Conservation (phyloP, 306 rosid species). For the Ormosia semicastrata region DNA sequence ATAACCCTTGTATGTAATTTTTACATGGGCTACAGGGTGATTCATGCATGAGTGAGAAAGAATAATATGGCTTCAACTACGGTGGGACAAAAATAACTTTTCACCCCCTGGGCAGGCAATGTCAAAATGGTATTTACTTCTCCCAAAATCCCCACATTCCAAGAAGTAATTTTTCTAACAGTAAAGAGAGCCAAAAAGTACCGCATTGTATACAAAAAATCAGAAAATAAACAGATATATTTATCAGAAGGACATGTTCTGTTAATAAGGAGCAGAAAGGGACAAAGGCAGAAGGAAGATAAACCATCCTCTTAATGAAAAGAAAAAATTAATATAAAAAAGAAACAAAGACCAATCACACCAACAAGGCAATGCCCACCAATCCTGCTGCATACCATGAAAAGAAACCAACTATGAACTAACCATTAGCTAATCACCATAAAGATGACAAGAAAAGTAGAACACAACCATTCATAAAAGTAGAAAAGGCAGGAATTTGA, state of each 20-base stretch:
- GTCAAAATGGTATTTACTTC: not conserved
- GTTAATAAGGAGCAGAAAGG: not conserved
- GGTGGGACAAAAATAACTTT: not conserved
- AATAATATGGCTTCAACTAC: not conserved
- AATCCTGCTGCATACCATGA: not conserved
- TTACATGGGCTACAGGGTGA: not conserved
- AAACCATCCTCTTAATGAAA: not conserved
- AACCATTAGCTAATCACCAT: not conserved
- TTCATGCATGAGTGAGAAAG: not conserved
- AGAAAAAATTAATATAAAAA: not conserved
- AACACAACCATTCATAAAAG: not conserved
- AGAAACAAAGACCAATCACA: not conserved
- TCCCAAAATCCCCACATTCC: slow-evolving; percentile 6
- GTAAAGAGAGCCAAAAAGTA: not conserved
- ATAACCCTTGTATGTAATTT: not conserved
- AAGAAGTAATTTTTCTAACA: not conserved
- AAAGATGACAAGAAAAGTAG: not conserved
- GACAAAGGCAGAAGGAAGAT: not conserved
- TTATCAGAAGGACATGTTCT: not conserved
- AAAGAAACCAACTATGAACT: not conserved
- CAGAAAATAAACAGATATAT: not conserved
- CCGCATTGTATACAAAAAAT: not conserved
- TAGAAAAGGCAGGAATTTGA: not conserved
- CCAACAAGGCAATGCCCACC: slow-evolving; percentile 5
- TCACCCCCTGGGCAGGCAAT: slow-evolving; percentile 13